Percentiles rank a stretch among this genome's conserved stretches.
Evolutionary conservation across 2,329 filamentous ascomycete species (phyloP).

Genomic region (Podosphaera xanthii): DNA sequence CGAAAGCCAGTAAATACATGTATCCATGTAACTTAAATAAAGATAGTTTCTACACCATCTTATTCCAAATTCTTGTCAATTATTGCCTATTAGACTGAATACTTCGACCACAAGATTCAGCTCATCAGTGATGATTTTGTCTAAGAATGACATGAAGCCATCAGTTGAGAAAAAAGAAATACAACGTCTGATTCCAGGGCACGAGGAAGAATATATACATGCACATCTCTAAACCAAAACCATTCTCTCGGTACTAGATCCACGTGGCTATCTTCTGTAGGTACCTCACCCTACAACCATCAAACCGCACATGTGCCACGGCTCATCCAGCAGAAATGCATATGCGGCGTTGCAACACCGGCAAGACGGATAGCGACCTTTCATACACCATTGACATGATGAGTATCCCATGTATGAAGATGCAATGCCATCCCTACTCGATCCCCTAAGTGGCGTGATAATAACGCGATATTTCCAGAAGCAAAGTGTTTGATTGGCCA

Average conservation of each 20-base stretch:
- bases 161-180: neutral
- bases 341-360: neutral
- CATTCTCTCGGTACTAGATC: neutral
- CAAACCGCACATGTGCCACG: neutral
- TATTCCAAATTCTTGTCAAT: neutral
- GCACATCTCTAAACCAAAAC: neutral
- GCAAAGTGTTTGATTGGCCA: neutral
- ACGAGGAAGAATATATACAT: neutral
- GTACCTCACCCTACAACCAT: neutral
- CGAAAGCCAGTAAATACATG: neutral
- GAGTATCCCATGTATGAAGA: neutral
- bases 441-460: neutral
- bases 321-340: neutral
- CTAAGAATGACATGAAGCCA: neutral
- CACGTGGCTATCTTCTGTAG: neutral
- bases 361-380: slow-evolving; percentile 1
- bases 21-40: neutral
- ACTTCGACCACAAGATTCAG: neutral
- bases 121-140: neutral
- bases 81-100: neutral
- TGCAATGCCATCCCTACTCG: neutral
- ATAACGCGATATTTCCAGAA: neutral
- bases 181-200: neutral
- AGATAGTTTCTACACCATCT: neutral
- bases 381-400: neutral